These are phyloP conservation scores for Lactarius akahatsu DNA, from an alignment of 768 basidiomycete genomes.

Conservation along the genomic window DNA sequence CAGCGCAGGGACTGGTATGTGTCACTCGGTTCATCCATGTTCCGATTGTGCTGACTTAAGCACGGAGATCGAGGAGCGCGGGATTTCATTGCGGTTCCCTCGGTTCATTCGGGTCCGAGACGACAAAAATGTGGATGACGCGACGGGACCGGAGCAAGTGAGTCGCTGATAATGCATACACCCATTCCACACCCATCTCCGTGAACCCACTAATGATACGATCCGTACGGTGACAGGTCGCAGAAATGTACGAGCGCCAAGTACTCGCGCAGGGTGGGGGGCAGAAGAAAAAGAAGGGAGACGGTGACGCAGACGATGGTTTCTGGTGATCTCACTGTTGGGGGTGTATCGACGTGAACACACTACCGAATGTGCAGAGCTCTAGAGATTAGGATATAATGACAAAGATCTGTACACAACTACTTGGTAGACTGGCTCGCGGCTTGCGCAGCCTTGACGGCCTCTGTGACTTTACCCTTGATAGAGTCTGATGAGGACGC, in stretches of 20 bases:
- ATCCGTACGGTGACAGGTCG: constrained; percentile 52
- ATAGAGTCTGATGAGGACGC: constrained; percentile 29
- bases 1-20: constrained; percentile 84
- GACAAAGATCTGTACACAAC: constrained; percentile 16
- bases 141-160: constrained; percentile 91
- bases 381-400: constrained; percentile 25
- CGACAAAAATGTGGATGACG: constrained; percentile 90
- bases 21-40: not conserved
- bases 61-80: constrained; percentile 75
- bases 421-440: constrained; percentile 21
- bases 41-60: constrained; percentile 17
- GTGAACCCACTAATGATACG: constrained; percentile 19
- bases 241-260: constrained; percentile 93
- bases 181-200: constrained; percentile 18
- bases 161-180: constrained; percentile 26
- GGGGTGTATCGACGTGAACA: not conserved
- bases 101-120: constrained; percentile 91
- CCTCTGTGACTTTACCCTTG: constrained; percentile 49
- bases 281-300: constrained; percentile 65
- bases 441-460: constrained; percentile 44
- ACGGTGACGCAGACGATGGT: constrained; percentile 65
- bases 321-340: constrained; percentile 57
- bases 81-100: constrained; percentile 95
- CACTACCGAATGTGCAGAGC: constrained; percentile 1
- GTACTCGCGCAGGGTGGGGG: constrained; percentile 73